Conservation (phyloP, 73 alveolate genomes). For the Paraurostyla sp. region DNA sequence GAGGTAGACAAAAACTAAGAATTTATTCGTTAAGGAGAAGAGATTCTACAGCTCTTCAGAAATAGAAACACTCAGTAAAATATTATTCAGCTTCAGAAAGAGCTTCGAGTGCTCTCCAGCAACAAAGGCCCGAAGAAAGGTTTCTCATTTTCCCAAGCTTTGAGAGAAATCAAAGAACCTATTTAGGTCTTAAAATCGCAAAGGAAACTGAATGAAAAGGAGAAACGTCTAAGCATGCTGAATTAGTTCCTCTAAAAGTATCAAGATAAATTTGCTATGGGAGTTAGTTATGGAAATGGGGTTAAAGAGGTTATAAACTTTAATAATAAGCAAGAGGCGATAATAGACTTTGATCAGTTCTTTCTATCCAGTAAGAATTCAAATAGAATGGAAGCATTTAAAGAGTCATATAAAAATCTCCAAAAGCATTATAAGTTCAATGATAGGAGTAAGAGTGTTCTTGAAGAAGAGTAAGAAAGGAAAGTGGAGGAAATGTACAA, state of each 20-base stretch:
- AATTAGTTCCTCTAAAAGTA: neutral
- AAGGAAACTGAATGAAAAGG: neutral
- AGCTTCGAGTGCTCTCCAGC: neutral
- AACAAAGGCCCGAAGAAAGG: neutral
- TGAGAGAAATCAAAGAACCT: neutral
- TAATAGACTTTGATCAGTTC: slow-evolving; percentile 8
- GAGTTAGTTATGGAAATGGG: neutral
- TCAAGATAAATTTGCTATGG: neutral
- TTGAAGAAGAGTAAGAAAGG: neutral
- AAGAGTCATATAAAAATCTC: neutral
- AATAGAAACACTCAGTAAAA: neutral
- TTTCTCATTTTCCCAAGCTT: neutral
- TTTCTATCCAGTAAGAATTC: neutral
- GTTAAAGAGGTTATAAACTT: neutral
- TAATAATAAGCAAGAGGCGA: neutral
- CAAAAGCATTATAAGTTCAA: neutral
- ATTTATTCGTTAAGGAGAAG: neutral
- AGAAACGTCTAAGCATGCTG: neutral
- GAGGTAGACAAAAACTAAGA: neutral
- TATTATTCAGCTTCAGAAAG: neutral
- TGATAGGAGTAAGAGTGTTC: neutral
- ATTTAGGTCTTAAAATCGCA: neutral
- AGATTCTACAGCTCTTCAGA: neutral
- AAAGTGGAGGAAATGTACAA: neutral
- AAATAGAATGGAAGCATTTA: neutral